Percentiles rank a stretch among this genome's conserved stretches.
These are phyloP conservation scores for Zygnema circumcarinatum DNA, from an alignment of 139 green algal genomes.

Conservation along the genomic window DNA sequence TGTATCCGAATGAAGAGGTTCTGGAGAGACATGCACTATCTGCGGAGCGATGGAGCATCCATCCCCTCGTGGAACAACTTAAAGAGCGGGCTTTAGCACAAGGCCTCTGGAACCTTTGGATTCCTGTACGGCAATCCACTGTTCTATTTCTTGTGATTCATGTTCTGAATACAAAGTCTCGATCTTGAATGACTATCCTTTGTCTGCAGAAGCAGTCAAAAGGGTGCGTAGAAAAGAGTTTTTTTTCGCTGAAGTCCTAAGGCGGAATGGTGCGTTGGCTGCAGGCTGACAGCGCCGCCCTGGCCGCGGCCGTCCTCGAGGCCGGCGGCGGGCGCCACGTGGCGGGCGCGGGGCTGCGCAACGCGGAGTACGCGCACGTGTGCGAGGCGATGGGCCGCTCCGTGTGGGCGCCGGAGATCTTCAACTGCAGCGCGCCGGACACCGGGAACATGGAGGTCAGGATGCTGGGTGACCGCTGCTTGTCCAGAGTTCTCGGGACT, in stretches of 20 bases:
- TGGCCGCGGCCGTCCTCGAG: slow-evolving; percentile 37
- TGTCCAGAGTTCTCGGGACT: neutral
- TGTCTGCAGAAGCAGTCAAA: no score
- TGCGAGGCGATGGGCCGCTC: slow-evolving; percentile 72
- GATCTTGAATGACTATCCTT: no score
- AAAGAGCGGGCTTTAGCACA: slow-evolving; percentile 72
- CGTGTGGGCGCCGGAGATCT: slow-evolving; percentile 88
- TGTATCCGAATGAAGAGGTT: slow-evolving; percentile 75
- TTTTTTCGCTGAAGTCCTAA: no score
- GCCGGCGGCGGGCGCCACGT: slow-evolving; percentile 9
- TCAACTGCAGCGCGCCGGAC: slow-evolving; percentile 98
- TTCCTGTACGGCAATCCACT: slow-evolving; percentile 68
- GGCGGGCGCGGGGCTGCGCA: slow-evolving; percentile 79
- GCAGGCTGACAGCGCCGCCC: slow-evolving; percentile 20
- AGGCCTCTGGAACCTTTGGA: slow-evolving; percentile 98
- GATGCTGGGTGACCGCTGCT: neutral
- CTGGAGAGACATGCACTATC: slow-evolving; percentile 69
- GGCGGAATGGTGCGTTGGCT: neutral
- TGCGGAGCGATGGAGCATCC: slow-evolving; percentile 23
- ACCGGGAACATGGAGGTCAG: slow-evolving; percentile 99
- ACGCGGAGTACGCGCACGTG: slow-evolving; percentile 88
- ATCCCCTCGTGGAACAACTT: slow-evolving; percentile 75
- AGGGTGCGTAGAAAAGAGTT: no score
- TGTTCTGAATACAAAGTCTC: no score
- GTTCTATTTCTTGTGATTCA: no score